These are phyloP conservation scores for Clausena lansium DNA, from an alignment of 345 rosid genomes.

Conservation along the genomic window DNA sequence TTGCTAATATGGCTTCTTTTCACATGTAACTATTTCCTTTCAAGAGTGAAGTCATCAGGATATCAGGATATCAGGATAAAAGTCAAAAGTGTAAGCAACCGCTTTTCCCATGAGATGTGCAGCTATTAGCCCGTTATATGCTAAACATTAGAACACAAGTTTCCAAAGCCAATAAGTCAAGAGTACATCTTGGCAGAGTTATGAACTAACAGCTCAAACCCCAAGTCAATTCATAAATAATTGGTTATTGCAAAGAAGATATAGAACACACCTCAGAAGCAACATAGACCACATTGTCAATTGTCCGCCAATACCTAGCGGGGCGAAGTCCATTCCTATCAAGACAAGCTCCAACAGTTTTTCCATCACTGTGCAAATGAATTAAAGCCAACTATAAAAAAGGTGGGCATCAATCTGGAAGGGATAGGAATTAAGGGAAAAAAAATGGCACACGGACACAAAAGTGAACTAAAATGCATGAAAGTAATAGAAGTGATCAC, in stretches of 20 bases:
- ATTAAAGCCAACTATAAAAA: conserved; percentile 39
- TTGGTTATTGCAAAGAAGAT: conserved; percentile 12
- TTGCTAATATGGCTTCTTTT: not conserved
- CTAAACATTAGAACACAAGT: not conserved
- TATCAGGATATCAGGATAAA: too few species aligned
- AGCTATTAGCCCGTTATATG: not conserved
- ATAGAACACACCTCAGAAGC: conserved; percentile 85
- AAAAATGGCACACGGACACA: not conserved
- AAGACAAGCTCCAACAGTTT: conserved; percentile 98
- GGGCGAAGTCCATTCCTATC: conserved; percentile 99
- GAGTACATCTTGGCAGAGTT: not conserved
- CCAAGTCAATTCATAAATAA: not conserved
- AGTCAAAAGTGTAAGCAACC: too few species aligned
- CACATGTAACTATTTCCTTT: not conserved
- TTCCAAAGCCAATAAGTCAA: not conserved
- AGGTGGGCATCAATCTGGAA: conserved; percentile 23
- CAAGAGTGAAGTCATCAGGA: not conserved
- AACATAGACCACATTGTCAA: conserved; percentile 91
- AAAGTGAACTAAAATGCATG: not conserved
- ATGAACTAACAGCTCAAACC: not conserved
- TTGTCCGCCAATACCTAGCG: conserved; percentile 95
- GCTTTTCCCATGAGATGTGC: not conserved
- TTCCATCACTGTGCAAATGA: conserved; percentile 82
- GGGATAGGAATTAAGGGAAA: conserved; percentile 16
- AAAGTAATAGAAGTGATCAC: not conserved